Percentiles rank a stretch among this genome's conserved stretches.
Conservation (phyloP, 768 basidiomycete genomes). For the Lentinula detonsa region DNA sequence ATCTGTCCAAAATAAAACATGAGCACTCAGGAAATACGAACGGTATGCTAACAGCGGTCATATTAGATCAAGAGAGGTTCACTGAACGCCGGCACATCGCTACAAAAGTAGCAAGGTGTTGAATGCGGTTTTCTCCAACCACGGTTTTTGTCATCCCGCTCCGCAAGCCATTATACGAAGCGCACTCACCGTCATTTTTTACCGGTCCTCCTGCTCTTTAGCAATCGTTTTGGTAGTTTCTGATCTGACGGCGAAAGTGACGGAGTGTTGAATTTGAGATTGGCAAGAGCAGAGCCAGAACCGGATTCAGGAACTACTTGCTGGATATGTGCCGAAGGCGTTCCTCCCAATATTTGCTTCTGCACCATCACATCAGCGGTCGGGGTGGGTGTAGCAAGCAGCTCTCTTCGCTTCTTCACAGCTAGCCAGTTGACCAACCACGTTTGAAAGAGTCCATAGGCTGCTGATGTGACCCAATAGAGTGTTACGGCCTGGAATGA, state of each 20-base stretch:
- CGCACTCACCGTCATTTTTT: slow-evolving; percentile 7
- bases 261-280: background rate
- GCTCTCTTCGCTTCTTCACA: slow-evolving; percentile 27
- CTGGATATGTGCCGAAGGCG: background rate
- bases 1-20: background rate
- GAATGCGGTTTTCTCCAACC: slow-evolving; percentile 64
- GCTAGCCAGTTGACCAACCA: slow-evolving; percentile 70
- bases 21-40: background rate
- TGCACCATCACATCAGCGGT: background rate
- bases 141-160: slow-evolving; percentile 64
- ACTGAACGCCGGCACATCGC: slow-evolving; percentile 39
- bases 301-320: background rate
- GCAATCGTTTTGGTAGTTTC: background rate
- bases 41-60: slow-evolving; percentile 38
- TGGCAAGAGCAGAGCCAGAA: background rate
- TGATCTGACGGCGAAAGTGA: background rate
- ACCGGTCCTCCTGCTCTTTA: background rate
- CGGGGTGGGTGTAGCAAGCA: background rate
- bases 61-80: slow-evolving; percentile 90
- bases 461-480: slow-evolving; percentile 76
- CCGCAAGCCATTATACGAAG: background rate
- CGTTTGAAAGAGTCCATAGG: slow-evolving; percentile 68
- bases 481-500: slow-evolving; percentile 52
- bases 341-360: background rate
- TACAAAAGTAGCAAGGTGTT: slow-evolving; percentile 18